Evolutionary conservation across 352 stramenopile genomes (phyloP).

Genomic region (Phytophthora ramorum): DNA sequence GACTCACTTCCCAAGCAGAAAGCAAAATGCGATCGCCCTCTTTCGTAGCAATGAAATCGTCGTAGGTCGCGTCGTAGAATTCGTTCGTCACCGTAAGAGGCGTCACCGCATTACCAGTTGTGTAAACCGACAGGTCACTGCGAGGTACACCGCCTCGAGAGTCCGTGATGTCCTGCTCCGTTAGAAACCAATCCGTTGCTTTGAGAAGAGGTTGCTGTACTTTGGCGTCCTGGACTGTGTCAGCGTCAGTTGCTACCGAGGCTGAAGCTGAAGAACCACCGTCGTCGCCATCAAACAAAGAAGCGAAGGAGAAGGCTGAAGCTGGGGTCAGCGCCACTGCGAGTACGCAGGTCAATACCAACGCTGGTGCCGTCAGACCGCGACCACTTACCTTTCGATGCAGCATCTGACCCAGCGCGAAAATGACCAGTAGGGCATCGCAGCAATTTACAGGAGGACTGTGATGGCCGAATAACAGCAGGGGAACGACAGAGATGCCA

Average conservation of each 20-base stretch:
- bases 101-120: constrained; percentile 47
- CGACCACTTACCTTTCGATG: background rate
- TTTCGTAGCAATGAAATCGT: constrained; percentile 38
- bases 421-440: too few relatives aligned
- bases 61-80: constrained; percentile 50
- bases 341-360: background rate
- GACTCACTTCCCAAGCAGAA: constrained; percentile 55
- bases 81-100: constrained; percentile 42
- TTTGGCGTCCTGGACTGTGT: background rate
- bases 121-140: constrained; percentile 37
- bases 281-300: constrained; percentile 4
- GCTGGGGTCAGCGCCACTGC: background rate
- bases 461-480: background rate
- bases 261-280: background rate
- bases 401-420: background rate
- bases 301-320: constrained; percentile 10
- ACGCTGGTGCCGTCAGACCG: background rate
- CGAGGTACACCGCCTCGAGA: constrained; percentile 47
- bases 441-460: too few relatives aligned
- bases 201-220: constrained; percentile 47
- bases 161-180: constrained; percentile 46
- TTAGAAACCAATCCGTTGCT: constrained; percentile 58
- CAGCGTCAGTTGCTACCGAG: background rate
- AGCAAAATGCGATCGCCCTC: constrained; percentile 38
- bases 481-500: background rate